A percentile compares a stretch with the other conserved stretches of the same genome.
Evolutionary conservation across 306 rosid genomes (phyloP).

Genomic region (Crotalaria pallida): DNA sequence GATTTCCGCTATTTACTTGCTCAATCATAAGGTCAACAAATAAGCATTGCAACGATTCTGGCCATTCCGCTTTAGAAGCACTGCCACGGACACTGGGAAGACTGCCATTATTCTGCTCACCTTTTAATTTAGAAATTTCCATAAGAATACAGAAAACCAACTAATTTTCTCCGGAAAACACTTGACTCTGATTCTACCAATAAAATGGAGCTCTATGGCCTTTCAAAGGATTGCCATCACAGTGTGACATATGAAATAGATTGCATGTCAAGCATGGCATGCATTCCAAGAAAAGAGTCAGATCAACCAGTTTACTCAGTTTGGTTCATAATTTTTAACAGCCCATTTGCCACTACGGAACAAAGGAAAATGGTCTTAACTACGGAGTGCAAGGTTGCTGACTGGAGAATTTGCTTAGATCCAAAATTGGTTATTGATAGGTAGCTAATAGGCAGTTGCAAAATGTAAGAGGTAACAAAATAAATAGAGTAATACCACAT

Average conservation of each 20-base stretch:
- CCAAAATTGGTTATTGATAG: not conserved
- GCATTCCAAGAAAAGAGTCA: not conserved
- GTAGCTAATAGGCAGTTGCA: not conserved
- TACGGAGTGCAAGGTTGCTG: not conserved
- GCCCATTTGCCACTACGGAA: not conserved
- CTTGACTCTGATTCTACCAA: not conserved
- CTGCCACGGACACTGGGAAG: slow-evolving; percentile 6
- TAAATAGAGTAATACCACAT: not conserved
- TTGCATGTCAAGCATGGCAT: not conserved
- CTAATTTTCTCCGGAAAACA: not conserved
- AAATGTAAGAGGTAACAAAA: slow-evolving; percentile 1
- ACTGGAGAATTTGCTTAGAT: not conserved
- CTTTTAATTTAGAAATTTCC: slow-evolving; percentile 34
- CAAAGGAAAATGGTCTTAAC: not conserved
- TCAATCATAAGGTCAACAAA: slow-evolving; percentile 57
- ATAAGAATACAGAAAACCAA: slow-evolving; percentile 3
- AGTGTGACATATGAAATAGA: not conserved
- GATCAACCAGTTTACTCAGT: not conserved
- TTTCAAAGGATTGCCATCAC: not conserved
- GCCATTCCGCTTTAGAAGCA: slow-evolving; percentile 46
- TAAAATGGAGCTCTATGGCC: not conserved
- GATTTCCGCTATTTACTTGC: slow-evolving; percentile 44
- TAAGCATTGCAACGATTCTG: slow-evolving; percentile 39
- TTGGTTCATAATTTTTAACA: not conserved
- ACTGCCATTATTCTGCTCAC: slow-evolving; percentile 25